Percentiles rank a stretch among this genome's conserved stretches.
Conservation (phyloP, 2,329 filamentous ascomycete species). For the Periconia sp. region DNA sequence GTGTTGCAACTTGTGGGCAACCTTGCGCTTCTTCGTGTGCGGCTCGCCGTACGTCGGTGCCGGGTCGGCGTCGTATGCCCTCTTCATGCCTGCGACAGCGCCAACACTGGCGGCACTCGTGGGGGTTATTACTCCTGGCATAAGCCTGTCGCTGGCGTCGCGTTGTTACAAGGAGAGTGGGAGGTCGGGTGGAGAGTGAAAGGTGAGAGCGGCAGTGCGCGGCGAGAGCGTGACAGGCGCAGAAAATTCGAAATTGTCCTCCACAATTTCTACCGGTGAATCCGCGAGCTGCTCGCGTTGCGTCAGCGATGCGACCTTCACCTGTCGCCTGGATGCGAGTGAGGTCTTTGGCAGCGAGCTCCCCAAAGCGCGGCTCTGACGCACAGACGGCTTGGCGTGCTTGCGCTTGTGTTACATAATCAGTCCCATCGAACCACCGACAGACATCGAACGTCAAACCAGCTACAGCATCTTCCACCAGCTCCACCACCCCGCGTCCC, state of each 20-base stretch:
- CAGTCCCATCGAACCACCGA: constrained; percentile 38
- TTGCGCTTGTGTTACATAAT: constrained; percentile 12
- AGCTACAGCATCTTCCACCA: constrained; percentile 32
- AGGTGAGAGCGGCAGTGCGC: constrained; percentile 8
- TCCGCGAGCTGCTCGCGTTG: no score
- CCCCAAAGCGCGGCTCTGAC: constrained; percentile 22
- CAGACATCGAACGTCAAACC: constrained; percentile 34
- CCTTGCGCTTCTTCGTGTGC: constrained; percentile 42
- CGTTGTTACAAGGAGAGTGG: constrained; percentile 10
- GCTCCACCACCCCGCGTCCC: constrained; percentile 33
- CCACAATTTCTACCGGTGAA: no score
- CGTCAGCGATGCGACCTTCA: no score
- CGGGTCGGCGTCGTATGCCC: constrained; percentile 29
- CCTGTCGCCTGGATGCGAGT: constrained; percentile 3
- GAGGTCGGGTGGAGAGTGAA: constrained; percentile 16
- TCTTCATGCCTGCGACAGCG: constrained; percentile 43
- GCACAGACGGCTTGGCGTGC: constrained; percentile 4
- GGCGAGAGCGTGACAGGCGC: neutral
- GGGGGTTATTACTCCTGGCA: constrained; percentile 40
- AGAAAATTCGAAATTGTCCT: no score
- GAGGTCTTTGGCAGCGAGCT: constrained; percentile 15
- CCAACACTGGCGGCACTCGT: constrained; percentile 38
- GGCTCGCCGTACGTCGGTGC: constrained; percentile 26
- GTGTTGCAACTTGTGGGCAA: constrained; percentile 40
- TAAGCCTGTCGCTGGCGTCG: constrained; percentile 26